Evolutionary conservation across 1,284 basidiomycete genomes (phyloP), one percentile per base, ranked within the genome.

Genomic region (Malassezia sp.): DNA sequence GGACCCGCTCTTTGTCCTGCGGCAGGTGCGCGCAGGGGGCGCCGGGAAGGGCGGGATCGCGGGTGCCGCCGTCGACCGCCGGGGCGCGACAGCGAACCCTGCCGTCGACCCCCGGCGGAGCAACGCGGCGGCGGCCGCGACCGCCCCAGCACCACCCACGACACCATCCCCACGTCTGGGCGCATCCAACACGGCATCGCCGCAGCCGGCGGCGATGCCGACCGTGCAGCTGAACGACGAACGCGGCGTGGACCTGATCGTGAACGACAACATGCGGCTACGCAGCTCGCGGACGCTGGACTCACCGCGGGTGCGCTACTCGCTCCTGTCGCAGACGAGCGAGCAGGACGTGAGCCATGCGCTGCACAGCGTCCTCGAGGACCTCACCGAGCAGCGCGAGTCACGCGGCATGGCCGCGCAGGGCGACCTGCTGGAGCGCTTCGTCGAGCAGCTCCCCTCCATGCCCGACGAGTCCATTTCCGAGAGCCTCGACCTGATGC

Each of bases 1-100:
- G 28, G 91, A 97, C 60, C 91, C 90, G 0, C 72, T 84, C 43
- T 96, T 97, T 71, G 75, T 91, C 45, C 78, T 97, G 23, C 57
- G 70, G 15, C 59, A 63, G 38, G 61, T 47, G 18, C 29, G 29
- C 8, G 2, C 21, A 10, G 27, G 27, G 8, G 31, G 27, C 14
- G 27, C 38, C 4, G 20, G 38, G 8, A 7, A 7, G 11, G 10
- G 10, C 23, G 4, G 9, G 4, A 12, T 14, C 5, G 15, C 18
- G 5, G 27, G 27, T 28, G 14, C 8, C 27, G 27, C 8, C 8
- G 8, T 28, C 14, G 26, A 22, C 5, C n/a, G n/a, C n/a, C n/a
- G n/a, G n/a, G 20, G 21, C 12, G 29, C 15, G 29, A 14, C 29
- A 5, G 18, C n/a, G 18, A 11, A 20, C 12, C 11, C 9, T 9